Evolutionary conservation across 2,329 filamentous ascomycete genomes (phyloP), one percentile per base, ranked within the genome.

Genomic region (Bipolaris victoriae): DNA sequence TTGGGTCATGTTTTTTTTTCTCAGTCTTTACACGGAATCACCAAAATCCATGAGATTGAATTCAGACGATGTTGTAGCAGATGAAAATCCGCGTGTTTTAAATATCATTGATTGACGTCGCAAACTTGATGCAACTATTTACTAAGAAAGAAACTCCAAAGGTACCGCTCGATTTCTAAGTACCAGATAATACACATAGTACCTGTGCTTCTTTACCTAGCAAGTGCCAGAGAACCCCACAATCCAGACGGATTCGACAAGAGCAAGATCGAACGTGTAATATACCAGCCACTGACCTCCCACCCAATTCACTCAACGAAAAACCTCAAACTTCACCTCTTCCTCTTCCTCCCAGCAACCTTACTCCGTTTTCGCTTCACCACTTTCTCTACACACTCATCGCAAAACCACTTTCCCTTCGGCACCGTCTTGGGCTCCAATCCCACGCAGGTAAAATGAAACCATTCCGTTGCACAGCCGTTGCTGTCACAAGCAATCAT

Each of bases 401-500:
- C 50, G 26, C 55, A 57, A 36, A 39, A 40, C 55, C 50, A 57
- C n/a, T 39, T 5, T 15, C 50, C 50, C 13, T 33, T 20, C 0
- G 50, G 55, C 26, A 57, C 33, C 3, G 44, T 57, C 15, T 29
- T 11, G 10, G n/a, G 10, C 7, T 44, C 54, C 50, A 57, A 24
- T 2, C 55, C 50, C 1, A 57, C 50, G 11, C 55, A 57, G 0
- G 15, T 45, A 26, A 35, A 57, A 15, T 57, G 55, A n/a, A 45
- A 57, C 55, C 55, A 57, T 13, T 49, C 20, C 3, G 7, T 15
- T 5, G 5, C 1, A 24, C 55, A 57, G 11, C 18, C 5, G 18
- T 18, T n/a, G 7, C n/a, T 39, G n/a, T 57, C 50, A n/a, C 55
- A 57, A 11, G 24, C 55, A 13, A 57, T 36, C 55, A 57, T 57